Conservation (phyloP, 148 eudicot species). For the Drosera capensis region DNA sequence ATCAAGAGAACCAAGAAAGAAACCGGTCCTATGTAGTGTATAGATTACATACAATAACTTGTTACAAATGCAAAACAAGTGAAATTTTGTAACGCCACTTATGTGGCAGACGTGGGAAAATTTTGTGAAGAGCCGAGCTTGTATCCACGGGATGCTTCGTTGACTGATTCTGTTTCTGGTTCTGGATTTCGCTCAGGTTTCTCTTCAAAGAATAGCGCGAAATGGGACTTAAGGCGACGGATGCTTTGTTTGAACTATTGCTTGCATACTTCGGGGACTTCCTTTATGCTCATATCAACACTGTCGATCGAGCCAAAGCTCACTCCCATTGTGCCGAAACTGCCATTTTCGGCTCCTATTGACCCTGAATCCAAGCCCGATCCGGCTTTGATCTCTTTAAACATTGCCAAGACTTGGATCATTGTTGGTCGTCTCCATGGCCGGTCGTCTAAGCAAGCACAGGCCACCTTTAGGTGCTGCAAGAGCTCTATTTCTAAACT, state of each 20-base stretch:
- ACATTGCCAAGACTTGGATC: slow-evolving; percentile 96
- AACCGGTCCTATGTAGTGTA: no score
- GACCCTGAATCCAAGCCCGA: slow-evolving; percentile 53
- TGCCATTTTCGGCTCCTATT: slow-evolving; percentile 29
- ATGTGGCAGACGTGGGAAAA: no score
- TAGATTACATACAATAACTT: neutral
- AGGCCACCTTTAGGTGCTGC: slow-evolving; percentile 61
- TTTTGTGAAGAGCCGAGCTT: no score
- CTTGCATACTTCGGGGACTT: slow-evolving; percentile 24
- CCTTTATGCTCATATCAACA: slow-evolving; percentile 38
- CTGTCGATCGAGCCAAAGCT: slow-evolving; percentile 29
- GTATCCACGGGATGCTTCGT: no score
- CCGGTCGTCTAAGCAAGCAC: slow-evolving; percentile 77
- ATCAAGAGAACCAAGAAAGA: no score
- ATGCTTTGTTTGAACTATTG: neutral
- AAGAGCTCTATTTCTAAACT: slow-evolving; percentile 53
- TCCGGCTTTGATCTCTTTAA: slow-evolving; percentile 86
- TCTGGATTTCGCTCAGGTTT: neutral
- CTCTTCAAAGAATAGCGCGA: slow-evolving; percentile 1
- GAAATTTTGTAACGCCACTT: neutral
- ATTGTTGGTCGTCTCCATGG: slow-evolving; percentile 68
- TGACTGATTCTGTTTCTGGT: neutral
- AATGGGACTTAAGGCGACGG: no score
- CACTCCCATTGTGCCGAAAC: slow-evolving; percentile 29
- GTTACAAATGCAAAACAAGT: neutral